Evolutionary conservation across 345 rosid genomes (phyloP).

Genomic region (Hypericum androsaemum): DNA sequence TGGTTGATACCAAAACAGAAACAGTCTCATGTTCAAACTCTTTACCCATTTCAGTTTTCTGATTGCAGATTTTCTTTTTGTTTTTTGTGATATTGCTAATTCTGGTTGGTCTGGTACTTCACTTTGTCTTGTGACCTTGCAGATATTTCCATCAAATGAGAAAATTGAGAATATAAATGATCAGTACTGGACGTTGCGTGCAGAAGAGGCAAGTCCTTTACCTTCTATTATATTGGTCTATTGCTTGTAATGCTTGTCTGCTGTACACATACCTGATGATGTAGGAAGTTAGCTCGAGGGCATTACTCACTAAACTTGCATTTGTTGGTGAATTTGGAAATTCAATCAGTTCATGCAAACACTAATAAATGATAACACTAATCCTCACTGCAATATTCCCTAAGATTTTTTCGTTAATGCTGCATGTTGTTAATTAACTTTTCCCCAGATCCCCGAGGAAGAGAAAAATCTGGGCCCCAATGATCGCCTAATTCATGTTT

Average conservation of each 20-base stretch:
- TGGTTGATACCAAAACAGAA: neutral
- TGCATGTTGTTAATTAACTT: no score
- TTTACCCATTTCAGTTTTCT: neutral
- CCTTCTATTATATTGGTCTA: neutral
- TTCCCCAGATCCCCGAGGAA: no score
- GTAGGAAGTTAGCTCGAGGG: neutral
- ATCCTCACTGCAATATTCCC: no score
- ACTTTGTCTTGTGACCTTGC: constrained; percentile 12
- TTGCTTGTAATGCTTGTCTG: neutral
- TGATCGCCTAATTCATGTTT: no score
- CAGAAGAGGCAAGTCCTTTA: constrained; percentile 67
- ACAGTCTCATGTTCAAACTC: neutral
- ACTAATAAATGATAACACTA: no score
- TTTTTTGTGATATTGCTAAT: neutral
- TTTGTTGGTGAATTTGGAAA: no score
- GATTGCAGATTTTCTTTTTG: neutral
- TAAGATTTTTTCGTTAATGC: no score
- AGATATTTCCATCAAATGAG: constrained; percentile 79
- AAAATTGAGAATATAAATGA: constrained; percentile 93
- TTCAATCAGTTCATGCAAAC: no score
- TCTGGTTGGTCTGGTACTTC: neutral
- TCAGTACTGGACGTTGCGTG: constrained; percentile 93
- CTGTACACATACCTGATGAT: neutral
- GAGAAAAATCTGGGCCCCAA: no score
- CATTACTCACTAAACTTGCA: neutral